phyloP scores from a whole-genome alignment of 106 monocot species.

The Ottelia alismoides region DNA sequence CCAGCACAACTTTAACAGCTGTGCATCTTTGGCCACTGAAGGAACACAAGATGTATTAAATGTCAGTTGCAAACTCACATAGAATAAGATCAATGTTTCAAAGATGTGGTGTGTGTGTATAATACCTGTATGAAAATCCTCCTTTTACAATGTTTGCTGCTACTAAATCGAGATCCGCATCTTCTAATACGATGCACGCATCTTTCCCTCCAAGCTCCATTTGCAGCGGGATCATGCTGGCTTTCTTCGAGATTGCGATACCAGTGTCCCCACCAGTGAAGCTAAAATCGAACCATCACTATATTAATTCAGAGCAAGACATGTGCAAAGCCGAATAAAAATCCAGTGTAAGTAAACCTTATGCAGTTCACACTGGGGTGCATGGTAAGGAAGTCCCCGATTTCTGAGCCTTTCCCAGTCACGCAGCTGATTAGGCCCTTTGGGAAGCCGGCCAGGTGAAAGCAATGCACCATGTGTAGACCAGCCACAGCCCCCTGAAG shows the following conservation, averaged over 20 bases:
- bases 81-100: no score
- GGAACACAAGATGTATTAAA: no score
- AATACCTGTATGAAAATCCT: slow-evolving; percentile 94
- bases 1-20: slow-evolving; percentile 91
- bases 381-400: slow-evolving; percentile 99
- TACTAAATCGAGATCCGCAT: slow-evolving; percentile 90
- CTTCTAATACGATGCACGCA: slow-evolving; percentile 94
- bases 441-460: slow-evolving; percentile 95
- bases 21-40: slow-evolving; percentile 98
- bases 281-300: slow-evolving; percentile 19
- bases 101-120: no score
- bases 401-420: slow-evolving; percentile 98
- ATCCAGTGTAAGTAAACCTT: slow-evolving; percentile 30
- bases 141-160: slow-evolving; percentile 97
- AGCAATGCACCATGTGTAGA: slow-evolving; percentile 96
- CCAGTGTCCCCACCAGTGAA: slow-evolving; percentile 99
- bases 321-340: no score
- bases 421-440: slow-evolving; percentile 88
- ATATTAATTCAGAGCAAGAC: no score
- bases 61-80: no score
- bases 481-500: slow-evolving; percentile 98
- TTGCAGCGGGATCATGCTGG: slow-evolving; percentile 94
- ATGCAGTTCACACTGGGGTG: slow-evolving; percentile 96
- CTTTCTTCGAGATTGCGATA: slow-evolving; percentile 95
- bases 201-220: slow-evolving; percentile 99